phyloP scores from a whole-genome alignment of 805 yeast species.

The Dipodascus geniculatus region DNA sequence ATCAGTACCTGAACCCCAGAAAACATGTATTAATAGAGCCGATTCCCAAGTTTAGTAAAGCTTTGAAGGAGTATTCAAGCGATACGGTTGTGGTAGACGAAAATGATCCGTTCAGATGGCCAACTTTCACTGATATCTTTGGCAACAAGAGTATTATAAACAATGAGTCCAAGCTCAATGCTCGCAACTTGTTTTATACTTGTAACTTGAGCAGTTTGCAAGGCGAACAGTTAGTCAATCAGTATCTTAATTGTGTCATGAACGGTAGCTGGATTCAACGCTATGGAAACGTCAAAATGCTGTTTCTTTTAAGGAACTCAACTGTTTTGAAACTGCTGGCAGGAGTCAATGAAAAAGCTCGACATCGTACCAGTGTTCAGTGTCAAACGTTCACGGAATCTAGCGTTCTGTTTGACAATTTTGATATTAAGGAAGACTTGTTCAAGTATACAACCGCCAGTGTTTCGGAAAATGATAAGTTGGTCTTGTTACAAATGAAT shows the following conservation, averaged over 20 bases:
- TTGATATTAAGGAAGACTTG: slow-evolving; percentile 6
- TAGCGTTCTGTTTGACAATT: slow-evolving; percentile 5
- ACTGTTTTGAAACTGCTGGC: slow-evolving; percentile 57
- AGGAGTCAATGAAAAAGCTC: slow-evolving; percentile 34
- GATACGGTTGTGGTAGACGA: slow-evolving; percentile 21
- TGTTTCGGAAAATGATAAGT: neutral
- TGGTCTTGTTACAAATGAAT: slow-evolving; percentile 44
- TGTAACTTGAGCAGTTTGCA: slow-evolving; percentile 46
- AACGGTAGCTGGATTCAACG: slow-evolving; percentile 63
- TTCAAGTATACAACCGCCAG: slow-evolving; percentile 16
- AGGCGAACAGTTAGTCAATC: slow-evolving; percentile 62
- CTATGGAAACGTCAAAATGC: slow-evolving; percentile 64
- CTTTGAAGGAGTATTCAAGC: slow-evolving; percentile 9
- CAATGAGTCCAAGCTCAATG: slow-evolving; percentile 29
- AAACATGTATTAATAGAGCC: slow-evolving; percentile 55
- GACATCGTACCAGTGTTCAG: slow-evolving; percentile 55
- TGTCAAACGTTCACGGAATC: slow-evolving; percentile 43
- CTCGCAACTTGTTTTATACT: slow-evolving; percentile 43
- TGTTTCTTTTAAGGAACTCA: slow-evolving; percentile 51
- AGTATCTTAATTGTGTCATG: slow-evolving; percentile 59
- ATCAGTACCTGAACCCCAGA: slow-evolving; percentile 47
- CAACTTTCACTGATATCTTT: slow-evolving; percentile 38
- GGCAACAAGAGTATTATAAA: slow-evolving; percentile 31
- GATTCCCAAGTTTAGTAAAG: slow-evolving; percentile 24
- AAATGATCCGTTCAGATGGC: slow-evolving; percentile 60